A percentile compares a stretch with the other conserved stretches of the same genome.
phyloP scores from a whole-genome alignment of 1,284 basidiomycete genomes.

The Ganoderma lucidum region DNA sequence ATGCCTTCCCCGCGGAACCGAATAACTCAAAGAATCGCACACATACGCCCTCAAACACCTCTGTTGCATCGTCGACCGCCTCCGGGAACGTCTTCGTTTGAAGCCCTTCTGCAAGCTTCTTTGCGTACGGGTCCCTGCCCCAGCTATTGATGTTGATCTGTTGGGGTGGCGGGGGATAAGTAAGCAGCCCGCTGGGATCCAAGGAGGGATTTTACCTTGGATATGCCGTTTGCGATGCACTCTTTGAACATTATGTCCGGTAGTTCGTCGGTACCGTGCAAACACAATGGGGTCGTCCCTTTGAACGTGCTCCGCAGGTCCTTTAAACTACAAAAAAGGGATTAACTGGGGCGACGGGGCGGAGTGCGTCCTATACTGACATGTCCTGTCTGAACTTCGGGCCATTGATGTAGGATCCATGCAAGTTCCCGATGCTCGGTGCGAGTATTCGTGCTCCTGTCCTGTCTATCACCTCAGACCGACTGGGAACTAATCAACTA shows the following conservation, averaged over 20 bases:
- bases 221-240: constrained; percentile 55
- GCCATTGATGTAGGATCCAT: constrained; percentile 54
- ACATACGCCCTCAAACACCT: constrained; percentile 51
- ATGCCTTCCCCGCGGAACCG: constrained; percentile 51
- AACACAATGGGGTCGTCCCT: constrained; percentile 48
- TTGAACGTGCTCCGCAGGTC: constrained; percentile 47
- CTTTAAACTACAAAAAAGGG: constrained; percentile 41
- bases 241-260: constrained; percentile 53
- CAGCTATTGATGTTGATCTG: constrained; percentile 60
- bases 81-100: constrained; percentile 53
- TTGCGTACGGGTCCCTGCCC: constrained; percentile 55
- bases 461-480: constrained; percentile 33
- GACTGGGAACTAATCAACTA: not conserved
- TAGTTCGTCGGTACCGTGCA: constrained; percentile 56
- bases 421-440: constrained; percentile 58
- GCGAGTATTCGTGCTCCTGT: constrained; percentile 56
- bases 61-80: constrained; percentile 54
- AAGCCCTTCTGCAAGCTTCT: constrained; percentile 44
- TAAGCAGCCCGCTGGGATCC: not conserved
- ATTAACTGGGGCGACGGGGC: not conserved
- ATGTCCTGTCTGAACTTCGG: constrained; percentile 57
- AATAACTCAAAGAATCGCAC: constrained; percentile 53
- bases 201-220: constrained; percentile 43
- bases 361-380: constrained; percentile 35
- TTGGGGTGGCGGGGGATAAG: too few species aligned